Base-by-base conservation (phyloP, 2,329 filamentous ascomycete genomes). In the Botrytis fabae region DNA sequence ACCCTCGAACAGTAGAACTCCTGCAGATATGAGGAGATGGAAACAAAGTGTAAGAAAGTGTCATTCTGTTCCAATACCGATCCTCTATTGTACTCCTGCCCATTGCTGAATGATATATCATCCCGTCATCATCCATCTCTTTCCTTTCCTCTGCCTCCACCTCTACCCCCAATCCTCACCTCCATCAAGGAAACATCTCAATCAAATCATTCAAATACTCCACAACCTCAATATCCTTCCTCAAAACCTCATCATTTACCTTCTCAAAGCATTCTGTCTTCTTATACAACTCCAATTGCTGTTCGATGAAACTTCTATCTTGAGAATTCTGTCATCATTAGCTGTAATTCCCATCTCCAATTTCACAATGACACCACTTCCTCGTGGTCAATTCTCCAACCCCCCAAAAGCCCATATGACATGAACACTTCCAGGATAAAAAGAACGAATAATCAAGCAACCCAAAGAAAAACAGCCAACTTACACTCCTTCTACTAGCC, bases 141-240 rank as follows among this genome's bases (percentile, higher is more conserved):
- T 32, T 4, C 12, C n/a, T 20, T 9, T 22, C 20, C 16, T 28
- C 51, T n/a, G 12, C 25, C 35, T 16, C 10, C 9, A 7, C 12
- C 25, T 28, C 57, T 32, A 32, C 32, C 32, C 32, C 32, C 32
- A 32, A 32, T 32, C 32, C 32, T 6, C 9, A 7, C 12, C 25
- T 28, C 57, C 18, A 40, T 70, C 48, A 70, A 16, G 28, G 59
- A 60, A 72, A 72, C 46, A 66, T 69, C 76, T 81, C 80, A 59
- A 80, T 76, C 69, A 81, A 75, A 72, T 80, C 79, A 76, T 81
- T 81, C 74, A 81, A 60, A 69, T 78, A 81, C 74, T 81, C 80
- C 70, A 81, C 80, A 28, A 81, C 74, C 76, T 81, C 80, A 14
- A 81, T 78, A 71, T 78, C 78, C 44, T 78, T 75, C 65, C 76